phyloP scores from a whole-genome alignment of 768 basidiomycete genomes.

The Tulasnella sp. region DNA sequence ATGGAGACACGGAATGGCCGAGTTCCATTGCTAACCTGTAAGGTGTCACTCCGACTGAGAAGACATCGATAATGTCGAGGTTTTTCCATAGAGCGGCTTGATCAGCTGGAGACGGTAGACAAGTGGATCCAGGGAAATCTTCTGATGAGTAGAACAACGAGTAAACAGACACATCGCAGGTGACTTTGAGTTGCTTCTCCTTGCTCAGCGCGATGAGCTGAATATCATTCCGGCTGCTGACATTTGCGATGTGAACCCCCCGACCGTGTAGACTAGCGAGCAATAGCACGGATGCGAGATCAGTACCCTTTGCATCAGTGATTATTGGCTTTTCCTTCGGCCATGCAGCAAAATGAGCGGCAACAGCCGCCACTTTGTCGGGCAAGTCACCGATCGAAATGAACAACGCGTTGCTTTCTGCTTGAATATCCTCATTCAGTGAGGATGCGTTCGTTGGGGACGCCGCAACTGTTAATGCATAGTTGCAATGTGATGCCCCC shows the following conservation, averaged over 20 bases:
- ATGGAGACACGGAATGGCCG: conserved; percentile 45
- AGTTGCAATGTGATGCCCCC: conserved; percentile 70
- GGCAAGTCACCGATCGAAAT: conserved; percentile 50
- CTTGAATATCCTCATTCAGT: conserved; percentile 60
- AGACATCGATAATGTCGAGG: conserved; percentile 71
- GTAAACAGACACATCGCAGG: conserved; percentile 90
- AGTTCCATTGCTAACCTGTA: conserved; percentile 57
- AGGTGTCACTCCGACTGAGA: conserved; percentile 80
- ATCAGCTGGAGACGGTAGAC: conserved; percentile 60
- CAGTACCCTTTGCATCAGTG: conserved; percentile 83
- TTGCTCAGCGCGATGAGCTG: conserved; percentile 88
- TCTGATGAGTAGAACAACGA: conserved; percentile 76
- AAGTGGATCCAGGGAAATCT: conserved; percentile 49
- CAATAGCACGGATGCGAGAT: conserved; percentile 84
- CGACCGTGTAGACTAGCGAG: conserved; percentile 87
- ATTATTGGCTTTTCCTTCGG: conserved; percentile 83
- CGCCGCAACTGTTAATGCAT: conserved; percentile 68
- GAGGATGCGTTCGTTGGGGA: conserved; percentile 48
- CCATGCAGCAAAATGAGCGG: conserved; percentile 84
- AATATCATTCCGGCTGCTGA: conserved; percentile 75
- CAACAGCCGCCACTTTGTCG: conserved; percentile 54
- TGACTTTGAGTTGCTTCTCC: conserved; percentile 83
- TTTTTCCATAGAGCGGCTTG: conserved; percentile 79
- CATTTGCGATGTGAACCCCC: conserved; percentile 81
- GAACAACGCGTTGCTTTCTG: conserved; percentile 75